Base-by-base conservation (phyloP, 31 red algal genomes). In the Endocladia muricata region DNA sequence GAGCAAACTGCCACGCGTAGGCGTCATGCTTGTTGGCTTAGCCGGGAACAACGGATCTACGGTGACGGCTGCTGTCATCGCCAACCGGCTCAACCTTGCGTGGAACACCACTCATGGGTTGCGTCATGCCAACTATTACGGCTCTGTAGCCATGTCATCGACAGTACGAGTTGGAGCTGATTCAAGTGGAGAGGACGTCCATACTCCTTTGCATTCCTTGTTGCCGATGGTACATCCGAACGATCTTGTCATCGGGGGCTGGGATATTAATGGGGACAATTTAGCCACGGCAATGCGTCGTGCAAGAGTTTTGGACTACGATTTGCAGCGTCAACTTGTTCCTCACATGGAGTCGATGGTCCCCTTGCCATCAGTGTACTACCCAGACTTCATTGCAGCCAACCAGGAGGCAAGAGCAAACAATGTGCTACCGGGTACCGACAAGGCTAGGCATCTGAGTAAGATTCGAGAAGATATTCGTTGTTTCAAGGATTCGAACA, bases 31-130 rank as follows among this genome's bases (percentile, higher is more conserved):
- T 25, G 94, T 97, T 3, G 94, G 94, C 25, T 91, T 69, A 74
- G 89, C 90, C 48, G 94, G 94, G 21, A 97, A 97, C 83, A 97
- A 97, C 52, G 94, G 94, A 34, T 89, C 89, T 57, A 97, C 94
- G 35, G 61, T 97, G 22, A 90, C 85, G 23, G 94, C 61, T 23
- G 79, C 90, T 0, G 60, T 86, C n/a, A 79, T 86, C 58, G 90
- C 94, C 39, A 97, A 97, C 60, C 64, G 71, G 17, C 64, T 78
- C 61, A 62, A 83, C 1, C 73, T 97, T 52, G 66, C 86, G 43
- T 97, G 94, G 94, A 85, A 89, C 60, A 97, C 94, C 19, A 94
- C 88, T 59, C 61, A 64, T 3, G 94, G 94, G 31, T 42, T 85
- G 41, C 65, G 68, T 32, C 37, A 26, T 32, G 68, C 94, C 22